These are phyloP conservation scores for Laguncularia racemosa DNA, from an alignment of 345 rosid species.

Conservation along the genomic window DNA sequence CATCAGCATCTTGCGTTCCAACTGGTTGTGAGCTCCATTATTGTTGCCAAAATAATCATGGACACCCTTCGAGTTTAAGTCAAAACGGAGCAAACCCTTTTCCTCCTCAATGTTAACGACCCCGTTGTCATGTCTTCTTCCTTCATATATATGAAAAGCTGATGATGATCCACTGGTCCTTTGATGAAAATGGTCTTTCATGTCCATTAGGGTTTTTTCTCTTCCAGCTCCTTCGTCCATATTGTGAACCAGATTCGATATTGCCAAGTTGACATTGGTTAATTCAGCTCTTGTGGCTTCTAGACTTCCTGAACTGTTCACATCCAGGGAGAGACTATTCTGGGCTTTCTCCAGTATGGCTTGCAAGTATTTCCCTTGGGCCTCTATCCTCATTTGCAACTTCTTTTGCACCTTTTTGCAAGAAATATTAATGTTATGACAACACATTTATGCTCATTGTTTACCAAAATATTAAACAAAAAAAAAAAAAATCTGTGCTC, in stretches of 20 bases:
- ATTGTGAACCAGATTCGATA: constrained; percentile 31
- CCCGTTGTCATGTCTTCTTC: constrained; percentile 13
- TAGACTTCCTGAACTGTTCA: constrained; percentile 15
- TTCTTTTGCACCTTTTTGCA: constrained; percentile 51
- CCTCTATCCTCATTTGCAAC: constrained; percentile 81
- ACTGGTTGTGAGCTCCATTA: constrained; percentile 25
- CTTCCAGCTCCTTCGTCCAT: constrained; percentile 21
- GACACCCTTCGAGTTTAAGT: constrained; percentile 45
- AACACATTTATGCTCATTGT: too few species aligned
- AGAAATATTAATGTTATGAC: neutral
- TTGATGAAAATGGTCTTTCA: constrained; percentile 5
- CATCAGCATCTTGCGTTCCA: constrained; percentile 22
- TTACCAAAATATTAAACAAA: neutral
- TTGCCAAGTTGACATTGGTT: constrained; percentile 37
- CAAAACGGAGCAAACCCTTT: constrained; percentile 33
- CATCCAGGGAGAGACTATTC: constrained; percentile 30
- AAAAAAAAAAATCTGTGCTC: neutral
- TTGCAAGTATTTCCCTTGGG: constrained; percentile 77
- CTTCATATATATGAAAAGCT: constrained; percentile 13
- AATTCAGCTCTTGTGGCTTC: constrained; percentile 24
- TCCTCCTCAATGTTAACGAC: constrained; percentile 24
- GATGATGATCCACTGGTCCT: constrained; percentile 14
- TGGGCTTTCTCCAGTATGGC: constrained; percentile 72
- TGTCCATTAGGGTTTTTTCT: constrained; percentile 8
- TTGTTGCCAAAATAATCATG: constrained; percentile 32